Percentiles rank a stretch among this genome's conserved stretches.
phyloP scores from a whole-genome alignment of 2,329 filamentous ascomycete genomes.

The Pseudocercospora crystallina region DNA sequence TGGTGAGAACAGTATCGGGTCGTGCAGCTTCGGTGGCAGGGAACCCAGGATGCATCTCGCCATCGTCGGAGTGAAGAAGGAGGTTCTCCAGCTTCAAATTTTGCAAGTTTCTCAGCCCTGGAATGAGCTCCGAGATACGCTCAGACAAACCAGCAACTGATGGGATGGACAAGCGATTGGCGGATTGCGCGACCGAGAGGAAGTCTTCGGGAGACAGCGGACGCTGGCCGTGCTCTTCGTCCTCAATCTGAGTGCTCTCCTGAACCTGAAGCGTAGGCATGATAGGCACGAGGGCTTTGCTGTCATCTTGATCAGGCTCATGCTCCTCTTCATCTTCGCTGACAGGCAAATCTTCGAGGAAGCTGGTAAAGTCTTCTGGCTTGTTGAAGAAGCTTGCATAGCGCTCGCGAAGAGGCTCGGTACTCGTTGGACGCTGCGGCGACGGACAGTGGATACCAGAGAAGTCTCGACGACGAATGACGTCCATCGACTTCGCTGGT shows the following conservation, averaged over 20 bases:
- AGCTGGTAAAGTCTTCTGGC: constrained; percentile 38
- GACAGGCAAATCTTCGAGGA: constrained; percentile 23
- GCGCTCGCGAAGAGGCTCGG: constrained; percentile 43
- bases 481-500: constrained; percentile 40
- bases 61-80: constrained; percentile 35
- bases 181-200: constrained; percentile 42
- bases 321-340: constrained; percentile 23
- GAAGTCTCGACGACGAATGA: constrained; percentile 32
- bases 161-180: constrained; percentile 48
- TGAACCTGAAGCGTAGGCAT: constrained; percentile 28
- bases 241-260: constrained; percentile 26
- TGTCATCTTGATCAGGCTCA: constrained; percentile 17
- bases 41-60: constrained; percentile 31
- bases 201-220: constrained; percentile 44
- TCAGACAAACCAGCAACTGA: constrained; percentile 47
- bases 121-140: constrained; percentile 47
- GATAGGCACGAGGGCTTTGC: constrained; percentile 24
- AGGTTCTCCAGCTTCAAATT: constrained; percentile 39
- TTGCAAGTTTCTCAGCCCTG: constrained; percentile 39
- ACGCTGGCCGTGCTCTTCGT: constrained; percentile 25
- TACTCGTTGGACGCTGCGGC: constrained; percentile 39
- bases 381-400: constrained; percentile 48
- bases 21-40: constrained; percentile 22
- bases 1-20: constrained; percentile 36
- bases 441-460: constrained; percentile 35